A percentile compares a stretch with the other conserved stretches of the same genome.
Evolutionary conservation across 1,284 basidiomycete genomes (phyloP).

Genomic region (Austropuccinia psidii): DNA sequence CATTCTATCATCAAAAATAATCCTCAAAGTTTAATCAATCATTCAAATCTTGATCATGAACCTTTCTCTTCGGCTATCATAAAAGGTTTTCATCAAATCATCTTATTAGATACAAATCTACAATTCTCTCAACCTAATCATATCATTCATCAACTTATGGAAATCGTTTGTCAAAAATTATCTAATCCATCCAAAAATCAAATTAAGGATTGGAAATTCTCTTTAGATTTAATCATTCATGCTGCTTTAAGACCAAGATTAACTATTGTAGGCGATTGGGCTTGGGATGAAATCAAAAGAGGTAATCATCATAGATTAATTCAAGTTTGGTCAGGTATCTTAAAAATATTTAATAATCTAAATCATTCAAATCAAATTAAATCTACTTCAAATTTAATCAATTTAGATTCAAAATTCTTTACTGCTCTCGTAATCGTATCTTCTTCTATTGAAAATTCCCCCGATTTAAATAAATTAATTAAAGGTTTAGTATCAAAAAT

Average conservation of each 20-base stretch:
- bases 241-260: constrained; percentile 1
- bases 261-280: constrained; percentile 4
- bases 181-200: neutral
- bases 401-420: constrained; percentile 14
- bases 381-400: neutral
- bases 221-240: neutral
- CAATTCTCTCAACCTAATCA: constrained; percentile 2
- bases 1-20: neutral
- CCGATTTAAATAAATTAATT: neutral
- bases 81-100: constrained; percentile 23
- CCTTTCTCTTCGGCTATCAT: constrained; percentile 12
- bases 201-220: neutral
- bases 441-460: neutral
- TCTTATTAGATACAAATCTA: constrained; percentile 11
- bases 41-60: neutral
- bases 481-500: neutral
- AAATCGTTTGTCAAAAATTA: neutral
- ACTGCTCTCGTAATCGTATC: constrained; percentile 21
- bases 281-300: constrained; percentile 9
- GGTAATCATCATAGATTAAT: neutral
- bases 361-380: neutral
- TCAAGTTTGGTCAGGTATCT: constrained; percentile 15
- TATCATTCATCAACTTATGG: neutral
- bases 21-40: neutral
- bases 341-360: neutral